Evolutionary conservation across 352 stramenopile genomes (phyloP), one percentile per base, ranked within the genome.

Genomic region (Phytophthora litchii): DNA sequence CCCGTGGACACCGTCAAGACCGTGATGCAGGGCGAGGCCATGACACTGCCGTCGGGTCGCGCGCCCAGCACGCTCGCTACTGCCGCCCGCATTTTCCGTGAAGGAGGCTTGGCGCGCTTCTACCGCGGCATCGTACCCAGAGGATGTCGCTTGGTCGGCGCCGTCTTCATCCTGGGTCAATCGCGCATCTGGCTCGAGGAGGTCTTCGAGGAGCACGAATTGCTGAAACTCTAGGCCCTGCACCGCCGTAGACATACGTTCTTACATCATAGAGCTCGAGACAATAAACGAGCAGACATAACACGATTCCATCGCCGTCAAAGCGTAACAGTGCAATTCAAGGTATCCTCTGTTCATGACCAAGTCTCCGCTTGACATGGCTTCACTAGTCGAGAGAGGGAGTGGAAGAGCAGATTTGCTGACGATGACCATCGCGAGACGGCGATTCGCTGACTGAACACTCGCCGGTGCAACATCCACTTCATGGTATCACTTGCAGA

Each of bases 1-100:
- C 86, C 86, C 6, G 65, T 95, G 11, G 86, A 95, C 51, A 95
- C 84, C 11, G 54, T 94, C 50, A 94, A 94, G 74, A 94, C 85
- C 0, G 81, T 94, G 20, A 89, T 92, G 76, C 86, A 94, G 54
- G 86, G 86, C 27, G 81, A 94, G 48, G 82, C 83, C 13, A 67
- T 92, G 60, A 40, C 48, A 23, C 45, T 88, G 12, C 61, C 76
- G 1, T 65, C 76, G 1, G 54, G 66, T 25, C 67, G 65, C 11
- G 58, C 76, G 1, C 64, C 75, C 11, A 82, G 64, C 32, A 70
- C 80, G n/a, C 53, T 82, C 36, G 68, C 72, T 21, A 73, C 74
- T 1, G 72, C 75, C 13, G 54, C 49, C 20, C 68, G 73, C 20
- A 80, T 94, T 29, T 88, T 75, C 40, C 48, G 52, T 14, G 54